Percentiles rank a stretch among this genome's conserved stretches.
These are phyloP conservation scores for Epichloe baconii DNA, from an alignment of 2,329 filamentous ascomycete genomes.

Conservation along the genomic window DNA sequence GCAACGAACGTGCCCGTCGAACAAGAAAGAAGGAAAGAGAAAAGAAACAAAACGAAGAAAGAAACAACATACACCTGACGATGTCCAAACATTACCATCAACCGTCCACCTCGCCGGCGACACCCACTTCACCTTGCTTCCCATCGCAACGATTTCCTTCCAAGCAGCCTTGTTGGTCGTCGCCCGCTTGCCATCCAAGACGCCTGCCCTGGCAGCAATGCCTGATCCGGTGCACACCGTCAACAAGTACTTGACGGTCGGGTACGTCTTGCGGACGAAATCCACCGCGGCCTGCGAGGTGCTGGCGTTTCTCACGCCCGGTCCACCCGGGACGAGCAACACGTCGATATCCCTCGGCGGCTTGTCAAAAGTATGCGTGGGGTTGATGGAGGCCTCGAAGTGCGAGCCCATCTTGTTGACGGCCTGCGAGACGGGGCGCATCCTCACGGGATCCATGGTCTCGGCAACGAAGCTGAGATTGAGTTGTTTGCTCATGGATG, in stretches of 20 bases:
- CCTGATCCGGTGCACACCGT: conserved; percentile 53
- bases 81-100: conserved; percentile 53
- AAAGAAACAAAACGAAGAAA: no score
- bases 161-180: conserved; percentile 53
- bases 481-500: conserved; percentile 20
- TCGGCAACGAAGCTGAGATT: conserved; percentile 26
- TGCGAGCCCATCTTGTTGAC: conserved; percentile 11
- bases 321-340: conserved; percentile 49
- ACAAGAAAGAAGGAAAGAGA: neutral
- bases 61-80: conserved; percentile 33
- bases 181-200: conserved; percentile 45
- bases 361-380: conserved; percentile 37
- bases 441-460: conserved; percentile 25
- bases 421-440: conserved; percentile 13
- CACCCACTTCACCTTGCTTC: conserved; percentile 43
- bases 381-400: conserved; percentile 21
- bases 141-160: conserved; percentile 28
- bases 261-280: conserved; percentile 28
- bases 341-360: conserved; percentile 36
- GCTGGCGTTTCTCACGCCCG: conserved; percentile 26
- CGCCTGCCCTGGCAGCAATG: conserved; percentile 41
- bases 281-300: conserved; percentile 21
- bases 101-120: conserved; percentile 47
- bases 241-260: conserved; percentile 40
- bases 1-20: no score